Conservation (phyloP, 163 green algal species). For the Volvox carteri region DNA sequence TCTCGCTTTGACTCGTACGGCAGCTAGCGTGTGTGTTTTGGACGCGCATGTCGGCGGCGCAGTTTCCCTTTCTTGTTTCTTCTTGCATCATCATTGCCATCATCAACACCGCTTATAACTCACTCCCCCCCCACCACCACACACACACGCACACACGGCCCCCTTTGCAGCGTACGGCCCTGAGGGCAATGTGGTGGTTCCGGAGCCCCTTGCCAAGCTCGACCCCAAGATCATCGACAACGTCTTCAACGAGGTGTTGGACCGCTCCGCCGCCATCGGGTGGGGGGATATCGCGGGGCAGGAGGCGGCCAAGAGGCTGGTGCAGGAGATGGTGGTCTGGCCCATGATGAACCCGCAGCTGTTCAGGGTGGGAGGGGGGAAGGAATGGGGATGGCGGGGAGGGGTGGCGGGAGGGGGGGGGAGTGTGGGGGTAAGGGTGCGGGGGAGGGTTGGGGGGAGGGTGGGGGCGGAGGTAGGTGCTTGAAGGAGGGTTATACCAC, state of each 20-base stretch:
- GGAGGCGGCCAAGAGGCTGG: constrained; percentile 88
- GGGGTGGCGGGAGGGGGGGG: not conserved
- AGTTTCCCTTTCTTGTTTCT: too few relatives aligned
- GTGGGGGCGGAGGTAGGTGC: too few relatives aligned
- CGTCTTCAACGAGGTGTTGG: constrained; percentile 74
- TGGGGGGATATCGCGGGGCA: constrained; percentile 95
- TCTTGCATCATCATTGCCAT: too few relatives aligned
- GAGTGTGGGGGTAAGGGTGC: not conserved
- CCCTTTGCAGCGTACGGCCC: not conserved
- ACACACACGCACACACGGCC: too few relatives aligned
- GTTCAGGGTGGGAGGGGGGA: constrained; percentile 86
- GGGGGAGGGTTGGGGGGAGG: not conserved
- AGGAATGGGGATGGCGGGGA: too few relatives aligned
- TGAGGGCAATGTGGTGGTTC: constrained; percentile 74
- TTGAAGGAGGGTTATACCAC: too few relatives aligned
- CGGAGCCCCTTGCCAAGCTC: constrained; percentile 81
- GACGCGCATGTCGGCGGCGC: too few relatives aligned
- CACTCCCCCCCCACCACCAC: too few relatives aligned
- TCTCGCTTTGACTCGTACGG: too few relatives aligned
- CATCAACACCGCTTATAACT: too few relatives aligned
- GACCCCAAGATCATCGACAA: constrained; percentile 84
- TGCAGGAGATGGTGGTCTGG: constrained; percentile 99
- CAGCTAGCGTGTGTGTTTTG: too few relatives aligned
- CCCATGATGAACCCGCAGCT: constrained; percentile 96
- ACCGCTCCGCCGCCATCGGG: constrained; percentile 67